phyloP scores from a whole-genome alignment of 78 protist genomes.

The Planoprotostelium fungivorum region DNA sequence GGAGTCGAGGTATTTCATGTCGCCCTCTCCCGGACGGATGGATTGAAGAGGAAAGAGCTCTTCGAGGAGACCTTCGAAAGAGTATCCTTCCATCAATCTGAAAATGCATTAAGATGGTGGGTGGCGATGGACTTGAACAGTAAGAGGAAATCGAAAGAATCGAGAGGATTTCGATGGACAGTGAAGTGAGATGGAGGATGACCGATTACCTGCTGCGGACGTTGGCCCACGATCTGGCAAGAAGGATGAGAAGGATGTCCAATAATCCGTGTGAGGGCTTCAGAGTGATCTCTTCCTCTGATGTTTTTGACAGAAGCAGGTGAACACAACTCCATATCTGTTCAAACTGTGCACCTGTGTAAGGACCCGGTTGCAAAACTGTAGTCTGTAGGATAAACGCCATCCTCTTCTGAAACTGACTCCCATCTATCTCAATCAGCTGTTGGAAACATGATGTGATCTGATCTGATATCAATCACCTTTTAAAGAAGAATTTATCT shows the following conservation, averaged over 20 bases:
- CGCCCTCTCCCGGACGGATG: too few relatives aligned
- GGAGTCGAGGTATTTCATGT: too few relatives aligned
- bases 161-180: too few relatives aligned
- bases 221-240: not conserved
- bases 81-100: too few relatives aligned
- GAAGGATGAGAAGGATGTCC: not conserved
- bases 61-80: too few relatives aligned
- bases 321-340: not conserved
- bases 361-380: not conserved
- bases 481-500: not conserved
- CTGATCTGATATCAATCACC: not conserved
- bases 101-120: too few relatives aligned
- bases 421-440: not conserved
- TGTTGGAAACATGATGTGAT: too few relatives aligned
- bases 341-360: not conserved
- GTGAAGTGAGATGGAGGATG: too few relatives aligned
- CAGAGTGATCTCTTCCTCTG: not conserved
- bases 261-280: not conserved
- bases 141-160: too few relatives aligned
- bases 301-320: not conserved
- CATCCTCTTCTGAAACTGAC: not conserved
- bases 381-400: not conserved
- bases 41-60: too few relatives aligned
- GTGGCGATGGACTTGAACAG: too few relatives aligned
- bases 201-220: not conserved